Base-by-base conservation (phyloP, 108 stramenopile genomes). In the Cyclotella sp. region DNA sequence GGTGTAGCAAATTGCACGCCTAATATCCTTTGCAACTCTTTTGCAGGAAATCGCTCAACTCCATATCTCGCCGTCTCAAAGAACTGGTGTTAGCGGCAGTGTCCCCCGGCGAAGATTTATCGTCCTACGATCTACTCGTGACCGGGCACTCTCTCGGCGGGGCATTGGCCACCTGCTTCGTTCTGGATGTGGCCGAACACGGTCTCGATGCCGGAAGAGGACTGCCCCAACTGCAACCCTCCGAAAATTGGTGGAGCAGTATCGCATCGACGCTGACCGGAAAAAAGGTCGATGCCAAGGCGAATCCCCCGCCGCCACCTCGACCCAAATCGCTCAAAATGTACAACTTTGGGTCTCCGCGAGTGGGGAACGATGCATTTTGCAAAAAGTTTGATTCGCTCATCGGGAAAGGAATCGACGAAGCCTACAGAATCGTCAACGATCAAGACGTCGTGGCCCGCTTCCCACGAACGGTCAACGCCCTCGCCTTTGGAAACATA, bases 61-160 rank as follows among this genome's bases (percentile, higher is more conserved):
- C 90, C 1, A 90, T 96, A 47, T 87, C 89, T 22, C 72, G 89
- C 21, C 82, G 91, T n/a, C 83, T 96, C 10, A 96, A 96, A 70
- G 90, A 91, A 68, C 79, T 95, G 28, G 72, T 93, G 18, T 41
- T 91, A 42, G 88, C 86, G 9, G 79, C 91, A 22, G 89, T 88
- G 0, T 53, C 70, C n/a, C 84, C 85, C 0, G 92, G 90, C 9
- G 89, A 90, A 51, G 63, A 65, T 55, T 63, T 93, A 10, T 57
- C 81, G 6, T 83, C 90, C 47, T 95, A 93, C 54, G 88, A 93
- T 40, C 66, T 95, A 51, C 54, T 90, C 3, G 91, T 96, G 9
- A 96, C 95, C 0, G 95, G 95, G 0, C 95, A 96, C 68, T 84
- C 82, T 7, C 69, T 96, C 1, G 95, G 95, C 16, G 95, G 95